phyloP scores from a whole-genome alignment of 192 early-diverging fungal genomes.

The Coemansia sp. region DNA sequence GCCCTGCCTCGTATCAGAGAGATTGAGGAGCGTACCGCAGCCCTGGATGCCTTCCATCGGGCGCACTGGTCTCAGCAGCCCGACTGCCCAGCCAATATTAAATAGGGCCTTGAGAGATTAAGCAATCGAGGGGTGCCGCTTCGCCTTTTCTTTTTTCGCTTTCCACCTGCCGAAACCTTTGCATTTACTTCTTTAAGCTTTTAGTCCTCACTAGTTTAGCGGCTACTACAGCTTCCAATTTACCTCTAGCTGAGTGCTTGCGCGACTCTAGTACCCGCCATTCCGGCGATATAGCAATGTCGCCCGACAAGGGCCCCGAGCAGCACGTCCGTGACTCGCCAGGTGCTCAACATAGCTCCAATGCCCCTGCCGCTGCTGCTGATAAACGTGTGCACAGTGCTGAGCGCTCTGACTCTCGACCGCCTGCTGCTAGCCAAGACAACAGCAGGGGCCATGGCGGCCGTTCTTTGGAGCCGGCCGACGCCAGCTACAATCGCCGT shows the following conservation, averaged over 20 bases:
- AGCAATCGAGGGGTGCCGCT: neutral
- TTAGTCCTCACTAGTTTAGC: neutral
- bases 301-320: slow-evolving; percentile 5
- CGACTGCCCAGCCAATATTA: slow-evolving; percentile 62
- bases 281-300: neutral
- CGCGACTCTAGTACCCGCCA: neutral
- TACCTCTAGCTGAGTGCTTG: neutral
- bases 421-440: neutral
- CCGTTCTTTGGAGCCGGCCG: neutral
- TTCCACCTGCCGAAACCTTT: neutral
- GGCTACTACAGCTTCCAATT: neutral
- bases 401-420: neutral
- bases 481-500: neutral
- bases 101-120: neutral
- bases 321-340: slow-evolving; percentile 1
- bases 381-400: neutral
- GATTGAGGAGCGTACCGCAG: slow-evolving; percentile 56
- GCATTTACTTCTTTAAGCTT: neutral
- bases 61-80: slow-evolving; percentile 64
- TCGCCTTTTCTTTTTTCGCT: neutral
- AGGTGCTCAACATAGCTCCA: neutral
- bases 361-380: neutral
- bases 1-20: slow-evolving; percentile 66
- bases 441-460: slow-evolving; percentile 14
- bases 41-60: slow-evolving; percentile 64